Conservation (phyloP, 129 eudicot species). For the Cynara cardunculus region DNA sequence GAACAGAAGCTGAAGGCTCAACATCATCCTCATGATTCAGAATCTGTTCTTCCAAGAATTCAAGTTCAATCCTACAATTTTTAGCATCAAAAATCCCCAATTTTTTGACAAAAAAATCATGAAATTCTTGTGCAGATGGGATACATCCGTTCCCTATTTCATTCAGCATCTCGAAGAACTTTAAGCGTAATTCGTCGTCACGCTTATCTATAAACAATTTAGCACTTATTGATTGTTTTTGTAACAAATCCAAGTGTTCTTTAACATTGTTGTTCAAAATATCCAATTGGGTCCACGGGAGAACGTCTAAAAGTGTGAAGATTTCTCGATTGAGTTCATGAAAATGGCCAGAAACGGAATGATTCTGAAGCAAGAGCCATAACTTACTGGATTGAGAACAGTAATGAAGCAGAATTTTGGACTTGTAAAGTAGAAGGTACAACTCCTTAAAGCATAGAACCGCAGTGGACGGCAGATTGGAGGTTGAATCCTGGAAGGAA, state of each 20-base stretch:
- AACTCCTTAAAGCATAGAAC: conserved; percentile 62
- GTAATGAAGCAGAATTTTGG: conserved; percentile 53
- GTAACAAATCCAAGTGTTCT: conserved; percentile 58
- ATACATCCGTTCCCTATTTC: conserved; percentile 57
- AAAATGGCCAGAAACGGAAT: conserved; percentile 65
- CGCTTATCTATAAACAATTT: conserved; percentile 39
- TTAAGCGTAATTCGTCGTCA: conserved; percentile 50
- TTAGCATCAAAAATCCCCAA: conserved; percentile 44
- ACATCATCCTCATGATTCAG: conserved; percentile 65
- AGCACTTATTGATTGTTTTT: conserved; percentile 44
- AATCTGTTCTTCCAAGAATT: conserved; percentile 74
- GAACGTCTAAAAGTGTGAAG: conserved; percentile 67
- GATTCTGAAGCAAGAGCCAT: conserved; percentile 76
- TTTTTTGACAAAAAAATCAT: conserved; percentile 41
- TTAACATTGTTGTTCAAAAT: conserved; percentile 43
- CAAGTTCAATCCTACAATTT: conserved; percentile 59
- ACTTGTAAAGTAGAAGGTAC: conserved; percentile 53
- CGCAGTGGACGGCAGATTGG: conserved; percentile 29
- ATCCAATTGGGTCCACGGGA: conserved; percentile 41
- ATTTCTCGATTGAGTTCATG: conserved; percentile 66
- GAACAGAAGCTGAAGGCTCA: conserved; percentile 50
- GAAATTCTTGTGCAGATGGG: conserved; percentile 33
- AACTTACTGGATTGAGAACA: conserved; percentile 54
- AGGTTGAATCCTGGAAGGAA: conserved; percentile 7
- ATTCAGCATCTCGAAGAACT: conserved; percentile 37